phyloP scores from a whole-genome alignment of 768 basidiomycete species.

The Dioszegia crocea region DNA sequence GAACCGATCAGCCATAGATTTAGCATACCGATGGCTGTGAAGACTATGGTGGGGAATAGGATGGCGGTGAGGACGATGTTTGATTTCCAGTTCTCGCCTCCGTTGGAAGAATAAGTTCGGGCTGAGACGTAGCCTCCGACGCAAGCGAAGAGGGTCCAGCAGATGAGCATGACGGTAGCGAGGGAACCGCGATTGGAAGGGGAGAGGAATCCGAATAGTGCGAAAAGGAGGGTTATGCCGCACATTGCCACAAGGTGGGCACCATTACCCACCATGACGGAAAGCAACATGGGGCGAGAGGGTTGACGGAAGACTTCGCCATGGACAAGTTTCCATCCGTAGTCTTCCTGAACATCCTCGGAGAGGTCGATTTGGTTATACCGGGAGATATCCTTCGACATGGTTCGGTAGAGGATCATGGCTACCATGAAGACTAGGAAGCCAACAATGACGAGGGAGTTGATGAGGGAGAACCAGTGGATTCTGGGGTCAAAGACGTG shows the following conservation, averaged over 20 bases:
- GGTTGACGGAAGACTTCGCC: slow-evolving; percentile 93
- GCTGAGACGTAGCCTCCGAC: slow-evolving; percentile 85
- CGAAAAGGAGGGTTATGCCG: slow-evolving; percentile 84
- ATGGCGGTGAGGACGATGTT: slow-evolving; percentile 86
- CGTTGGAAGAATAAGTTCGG: slow-evolving; percentile 72
- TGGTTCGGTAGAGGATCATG: slow-evolving; percentile 79
- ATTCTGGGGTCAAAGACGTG: slow-evolving; percentile 90
- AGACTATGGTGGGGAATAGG: slow-evolving; percentile 76
- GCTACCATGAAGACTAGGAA: slow-evolving; percentile 78
- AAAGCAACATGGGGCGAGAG: slow-evolving; percentile 66
- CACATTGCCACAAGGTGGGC: slow-evolving; percentile 82
- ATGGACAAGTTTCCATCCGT: slow-evolving; percentile 96
- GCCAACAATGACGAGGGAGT: slow-evolving; percentile 82
- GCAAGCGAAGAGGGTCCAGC: slow-evolving; percentile 91
- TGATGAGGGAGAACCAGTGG: slow-evolving; percentile 93
- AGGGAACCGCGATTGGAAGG: slow-evolving; percentile 93
- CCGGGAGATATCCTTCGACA: slow-evolving; percentile 86
- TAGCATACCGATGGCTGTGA: slow-evolving; percentile 78
- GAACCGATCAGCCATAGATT: slow-evolving; percentile 81
- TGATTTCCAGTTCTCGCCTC: slow-evolving; percentile 70
- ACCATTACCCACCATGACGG: slow-evolving; percentile 86
- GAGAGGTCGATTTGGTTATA: slow-evolving; percentile 92
- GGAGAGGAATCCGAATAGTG: slow-evolving; percentile 84
- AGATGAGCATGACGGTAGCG: slow-evolving; percentile 88
- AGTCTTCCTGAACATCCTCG: slow-evolving; percentile 95